Conservation (phyloP, 2,329 filamentous ascomycete species). For the Mollisia scopiformis region DNA sequence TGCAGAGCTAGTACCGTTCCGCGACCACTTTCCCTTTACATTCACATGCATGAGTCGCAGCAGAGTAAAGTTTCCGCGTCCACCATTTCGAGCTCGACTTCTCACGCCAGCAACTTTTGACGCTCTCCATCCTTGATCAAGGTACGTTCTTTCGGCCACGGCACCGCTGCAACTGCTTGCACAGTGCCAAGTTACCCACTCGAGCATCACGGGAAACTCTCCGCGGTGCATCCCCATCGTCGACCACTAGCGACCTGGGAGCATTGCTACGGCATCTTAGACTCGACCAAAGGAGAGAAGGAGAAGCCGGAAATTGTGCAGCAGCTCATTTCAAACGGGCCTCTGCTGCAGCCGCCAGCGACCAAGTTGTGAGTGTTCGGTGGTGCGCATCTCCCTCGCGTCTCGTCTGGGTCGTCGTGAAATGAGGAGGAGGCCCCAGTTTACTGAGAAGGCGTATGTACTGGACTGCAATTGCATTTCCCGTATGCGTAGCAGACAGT, state of each 20-base stretch:
- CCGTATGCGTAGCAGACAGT: conserved; percentile 27
- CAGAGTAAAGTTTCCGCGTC: not conserved
- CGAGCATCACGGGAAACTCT: no score
- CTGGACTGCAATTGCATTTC: not conserved
- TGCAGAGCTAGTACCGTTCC: not conserved
- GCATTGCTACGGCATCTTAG: no score
- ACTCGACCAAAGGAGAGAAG: no score
- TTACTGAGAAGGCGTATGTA: conserved; percentile 5
- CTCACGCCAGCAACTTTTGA: not conserved
- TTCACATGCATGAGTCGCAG: not conserved
- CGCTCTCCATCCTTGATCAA: no score
- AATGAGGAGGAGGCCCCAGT: conserved; percentile 17
- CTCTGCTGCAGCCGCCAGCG: not conserved
- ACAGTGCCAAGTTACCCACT: not conserved
- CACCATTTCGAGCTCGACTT: not conserved
- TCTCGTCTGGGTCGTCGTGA: not conserved
- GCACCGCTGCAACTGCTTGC: no score
- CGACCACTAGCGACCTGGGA: no score
- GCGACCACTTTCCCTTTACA: not conserved
- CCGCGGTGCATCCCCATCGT: no score
- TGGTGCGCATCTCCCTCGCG: conserved; percentile 5
- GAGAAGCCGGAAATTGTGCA: no score
- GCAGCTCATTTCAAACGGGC: conserved; percentile 6
- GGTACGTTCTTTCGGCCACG: no score
- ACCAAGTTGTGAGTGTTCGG: not conserved